These are phyloP conservation scores for Diaporthe vexans DNA, from an alignment of 2,329 filamentous ascomycete species.

Conservation along the genomic window DNA sequence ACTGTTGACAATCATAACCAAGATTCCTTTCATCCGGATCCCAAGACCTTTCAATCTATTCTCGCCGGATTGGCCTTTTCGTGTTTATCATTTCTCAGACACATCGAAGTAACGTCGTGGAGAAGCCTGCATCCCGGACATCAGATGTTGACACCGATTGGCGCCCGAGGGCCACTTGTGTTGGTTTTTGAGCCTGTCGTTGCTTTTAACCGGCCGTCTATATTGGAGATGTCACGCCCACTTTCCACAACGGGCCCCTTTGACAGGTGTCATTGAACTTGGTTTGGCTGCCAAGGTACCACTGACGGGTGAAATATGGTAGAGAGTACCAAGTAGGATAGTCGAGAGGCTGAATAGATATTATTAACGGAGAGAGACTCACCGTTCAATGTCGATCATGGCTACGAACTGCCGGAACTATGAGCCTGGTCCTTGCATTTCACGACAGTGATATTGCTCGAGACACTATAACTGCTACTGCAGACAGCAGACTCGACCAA, in stretches of 20 bases:
- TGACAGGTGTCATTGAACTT: constrained; percentile 10
- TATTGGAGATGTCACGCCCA: constrained; percentile 28
- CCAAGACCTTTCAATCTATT: constrained; percentile 17
- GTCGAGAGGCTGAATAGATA: not conserved
- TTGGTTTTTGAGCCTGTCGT: not conserved
- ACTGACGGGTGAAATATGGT: not conserved
- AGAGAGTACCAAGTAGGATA: not conserved
- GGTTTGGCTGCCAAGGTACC: constrained; percentile 17
- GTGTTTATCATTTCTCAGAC: not conserved
- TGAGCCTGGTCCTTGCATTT: constrained; percentile 1
- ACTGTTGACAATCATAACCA: no score
- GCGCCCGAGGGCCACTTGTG: not conserved
- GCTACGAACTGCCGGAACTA: constrained; percentile 29
- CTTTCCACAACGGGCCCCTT: constrained; percentile 10
- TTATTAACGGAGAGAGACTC: constrained; percentile 19
- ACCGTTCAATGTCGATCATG: constrained; percentile 26
- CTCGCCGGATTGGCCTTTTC: not conserved
- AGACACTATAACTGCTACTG: constrained; percentile 23
- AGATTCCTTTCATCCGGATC: constrained; percentile 12
- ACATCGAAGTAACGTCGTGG: constrained; percentile 1
- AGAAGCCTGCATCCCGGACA: not conserved
- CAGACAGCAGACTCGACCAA: not conserved
- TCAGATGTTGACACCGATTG: constrained; percentile 25
- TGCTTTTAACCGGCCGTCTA: constrained; percentile 30
- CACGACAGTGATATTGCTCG: constrained; percentile 9